phyloP scores from a whole-genome alignment of 1,284 basidiomycete species.

The Xanthoconium separans region DNA sequence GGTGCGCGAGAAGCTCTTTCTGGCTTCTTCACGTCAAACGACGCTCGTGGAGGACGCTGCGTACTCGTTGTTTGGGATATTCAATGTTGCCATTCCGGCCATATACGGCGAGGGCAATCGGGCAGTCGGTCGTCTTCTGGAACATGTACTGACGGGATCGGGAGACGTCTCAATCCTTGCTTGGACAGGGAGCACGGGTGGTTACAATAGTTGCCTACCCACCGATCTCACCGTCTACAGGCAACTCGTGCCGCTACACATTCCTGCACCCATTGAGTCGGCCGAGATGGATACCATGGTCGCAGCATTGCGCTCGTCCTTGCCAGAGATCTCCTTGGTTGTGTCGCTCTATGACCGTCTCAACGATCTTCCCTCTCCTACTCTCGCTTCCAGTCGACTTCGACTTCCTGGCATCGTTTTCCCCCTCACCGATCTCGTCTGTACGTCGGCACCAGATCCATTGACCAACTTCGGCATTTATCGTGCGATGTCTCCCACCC shows the following conservation, averaged over 20 bases:
- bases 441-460: background rate
- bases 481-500: background rate
- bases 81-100: background rate
- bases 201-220: constrained; percentile 7
- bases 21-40: constrained; percentile 1
- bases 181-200: background rate
- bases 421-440: background rate
- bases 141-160: constrained; percentile 3
- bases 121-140: background rate
- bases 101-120: constrained; percentile 1
- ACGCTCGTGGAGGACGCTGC: background rate
- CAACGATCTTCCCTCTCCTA: background rate
- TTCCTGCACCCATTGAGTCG: background rate
- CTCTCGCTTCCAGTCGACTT: background rate
- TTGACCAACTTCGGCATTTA: background rate
- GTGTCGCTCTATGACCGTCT: background rate
- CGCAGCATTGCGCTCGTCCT: background rate
- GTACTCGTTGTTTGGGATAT: constrained; percentile 4
- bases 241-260: background rate
- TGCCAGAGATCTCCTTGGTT: background rate
- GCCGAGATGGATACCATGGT: background rate
- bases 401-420: background rate
- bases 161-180: background rate
- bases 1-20: constrained; percentile 7
- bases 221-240: constrained; percentile 3